Percentiles rank a stretch among this genome's conserved stretches.
These are phyloP conservation scores for Colletotrichum sp. DNA, from an alignment of 2,329 filamentous ascomycete species.

Conservation along the genomic window DNA sequence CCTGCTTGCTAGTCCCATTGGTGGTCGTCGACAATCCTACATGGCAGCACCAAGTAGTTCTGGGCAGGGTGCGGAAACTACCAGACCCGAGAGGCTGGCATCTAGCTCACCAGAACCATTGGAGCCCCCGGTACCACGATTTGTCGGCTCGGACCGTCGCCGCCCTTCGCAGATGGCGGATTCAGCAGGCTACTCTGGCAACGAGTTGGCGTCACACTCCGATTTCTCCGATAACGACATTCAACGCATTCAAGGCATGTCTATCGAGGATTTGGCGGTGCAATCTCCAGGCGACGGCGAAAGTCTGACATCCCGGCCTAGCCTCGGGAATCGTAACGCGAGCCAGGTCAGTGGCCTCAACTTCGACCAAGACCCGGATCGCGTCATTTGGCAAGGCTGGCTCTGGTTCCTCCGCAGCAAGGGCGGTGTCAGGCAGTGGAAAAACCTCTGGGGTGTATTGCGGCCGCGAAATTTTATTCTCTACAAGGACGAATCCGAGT, in stretches of 20 bases:
- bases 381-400: conserved; percentile 93
- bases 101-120: conserved; percentile 69
- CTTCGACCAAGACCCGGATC: conserved; percentile 73
- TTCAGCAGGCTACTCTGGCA: conserved; percentile 67
- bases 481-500: conserved; percentile 93
- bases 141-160: conserved; percentile 38
- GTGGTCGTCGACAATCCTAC: conserved; percentile 54
- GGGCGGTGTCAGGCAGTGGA: conserved; percentile 88
- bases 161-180: conserved; percentile 68
- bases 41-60: conserved; percentile 16
- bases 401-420: conserved; percentile 85
- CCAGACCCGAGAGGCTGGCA: conserved; percentile 34
- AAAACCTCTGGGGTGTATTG: conserved; percentile 90
- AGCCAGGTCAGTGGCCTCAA: conserved; percentile 67
- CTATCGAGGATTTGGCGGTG: conserved; percentile 54
- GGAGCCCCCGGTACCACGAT: conserved; percentile 41
- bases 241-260: conserved; percentile 53
- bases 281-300: conserved; percentile 35
- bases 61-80: background rate
- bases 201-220: conserved; percentile 79
- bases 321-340: conserved; percentile 53
- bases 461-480: conserved; percentile 84
- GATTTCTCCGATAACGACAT: conserved; percentile 80
- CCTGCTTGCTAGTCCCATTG: conserved; percentile 71
- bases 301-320: conserved; percentile 29